Evolutionary conservation across 306 rosid genomes (phyloP), one percentile per base, ranked within the genome.

Genomic region (Prunus salicina): DNA sequence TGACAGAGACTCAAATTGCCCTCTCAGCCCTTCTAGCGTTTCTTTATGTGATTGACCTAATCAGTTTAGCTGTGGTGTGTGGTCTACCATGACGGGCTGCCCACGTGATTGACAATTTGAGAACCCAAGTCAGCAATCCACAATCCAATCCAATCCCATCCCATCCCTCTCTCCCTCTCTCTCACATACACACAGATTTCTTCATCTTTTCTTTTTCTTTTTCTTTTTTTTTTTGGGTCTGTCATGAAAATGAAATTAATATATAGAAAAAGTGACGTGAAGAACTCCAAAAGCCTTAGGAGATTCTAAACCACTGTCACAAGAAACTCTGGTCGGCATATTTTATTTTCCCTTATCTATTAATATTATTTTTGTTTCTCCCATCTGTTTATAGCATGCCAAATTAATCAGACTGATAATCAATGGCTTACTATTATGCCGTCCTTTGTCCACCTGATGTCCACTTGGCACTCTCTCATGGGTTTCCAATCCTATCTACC

Each of bases 51-150:
- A 87, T 80, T 87, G 91, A 83, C 86, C 84, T 84, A 80, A 84
- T 89, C 90, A 86, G 89, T 84, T 76, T 16, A 60, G 78, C 61
- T 78, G 61, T 52, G 51, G 78, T 76, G 78, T 85, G 87, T 84
- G 93, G 96, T 88, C 98, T 84, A 79, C 84, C 89, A 81, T 85
- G 91, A 84, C 86, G 87, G 88, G 85, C 90, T 81, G 76, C 82
- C 96, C 97, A 91, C 92, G 96, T 89, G 96, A 91, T 93, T 89
- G 97, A 87, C 96, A 81, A 83, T 71, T 71, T 81, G 65, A 76
- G 82, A 83, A 79, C 80, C 84, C 86, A 84, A 85, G 89, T 90
- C 93, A 87, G 84, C 91, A 86, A 78, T 82, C 86, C 83, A 79
- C 83, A 86, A 73, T 27, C 80, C 81, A 55, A 87, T 64, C 75